phyloP scores from a whole-genome alignment of 805 yeast species.

The Spathaspora gorwiae region DNA sequence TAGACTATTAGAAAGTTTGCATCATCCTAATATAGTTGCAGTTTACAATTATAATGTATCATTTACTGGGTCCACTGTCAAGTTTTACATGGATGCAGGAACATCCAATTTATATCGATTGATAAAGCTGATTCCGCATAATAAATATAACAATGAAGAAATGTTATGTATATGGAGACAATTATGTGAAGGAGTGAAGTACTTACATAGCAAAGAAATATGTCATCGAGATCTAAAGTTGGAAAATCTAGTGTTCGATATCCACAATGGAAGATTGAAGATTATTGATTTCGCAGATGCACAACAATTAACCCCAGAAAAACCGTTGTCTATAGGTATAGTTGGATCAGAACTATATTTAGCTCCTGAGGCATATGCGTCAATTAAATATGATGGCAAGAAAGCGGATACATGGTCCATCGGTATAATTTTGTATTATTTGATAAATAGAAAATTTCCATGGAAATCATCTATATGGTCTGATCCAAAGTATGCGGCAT shows the following conservation, averaged over 20 bases:
- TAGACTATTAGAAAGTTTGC: constrained; percentile 19
- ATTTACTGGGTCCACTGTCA: constrained; percentile 16
- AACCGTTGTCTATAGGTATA: constrained; percentile 32
- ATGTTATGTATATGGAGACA: constrained; percentile 38
- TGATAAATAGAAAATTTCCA: constrained; percentile 32
- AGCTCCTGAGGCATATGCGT: constrained; percentile 45
- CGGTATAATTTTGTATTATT: constrained; percentile 38
- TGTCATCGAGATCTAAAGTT: constrained; percentile 51
- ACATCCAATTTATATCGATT: constrained; percentile 13
- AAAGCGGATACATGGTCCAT: constrained; percentile 48
- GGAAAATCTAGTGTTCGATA: constrained; percentile 39
- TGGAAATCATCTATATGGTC: constrained; percentile 43
- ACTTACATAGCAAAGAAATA: constrained; percentile 32
- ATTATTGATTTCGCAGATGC: constrained; percentile 43
- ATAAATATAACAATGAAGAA: constrained; percentile 6
- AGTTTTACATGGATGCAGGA: constrained; percentile 33
- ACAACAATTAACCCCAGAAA: constrained; percentile 6
- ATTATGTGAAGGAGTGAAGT: constrained; percentile 30
- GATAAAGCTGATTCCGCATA: constrained; percentile 3
- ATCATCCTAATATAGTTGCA: constrained; percentile 31
- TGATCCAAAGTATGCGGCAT: constrained; percentile 19
- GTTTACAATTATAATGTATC: constrained; percentile 27
- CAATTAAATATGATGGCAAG: constrained; percentile 36
- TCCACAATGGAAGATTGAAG: constrained; percentile 26
- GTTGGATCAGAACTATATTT: constrained; percentile 44